phyloP scores from a whole-genome alignment of 2,329 filamentous ascomycete species.

The Trichoderma sp. region DNA sequence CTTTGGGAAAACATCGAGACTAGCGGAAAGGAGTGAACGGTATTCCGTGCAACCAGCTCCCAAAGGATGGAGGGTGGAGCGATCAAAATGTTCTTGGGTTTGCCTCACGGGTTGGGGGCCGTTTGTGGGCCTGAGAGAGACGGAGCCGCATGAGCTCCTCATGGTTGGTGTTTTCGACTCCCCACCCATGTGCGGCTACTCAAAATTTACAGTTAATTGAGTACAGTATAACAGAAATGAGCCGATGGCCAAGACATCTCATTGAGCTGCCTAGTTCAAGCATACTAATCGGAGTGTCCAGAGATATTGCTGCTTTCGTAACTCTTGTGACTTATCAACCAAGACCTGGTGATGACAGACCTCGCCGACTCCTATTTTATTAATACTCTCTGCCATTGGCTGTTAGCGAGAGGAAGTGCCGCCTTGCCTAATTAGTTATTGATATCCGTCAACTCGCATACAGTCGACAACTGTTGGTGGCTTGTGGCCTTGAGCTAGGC shows the following conservation, averaged over 20 bases:
- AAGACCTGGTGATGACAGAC: background rate
- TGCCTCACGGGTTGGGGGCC: slow-evolving; percentile 9
- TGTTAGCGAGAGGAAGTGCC: background rate
- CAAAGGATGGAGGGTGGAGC: slow-evolving; percentile 5
- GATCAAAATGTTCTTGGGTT: background rate
- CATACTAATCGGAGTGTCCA: too few species aligned
- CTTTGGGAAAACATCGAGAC: background rate
- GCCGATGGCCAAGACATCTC: background rate
- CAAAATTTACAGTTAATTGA: background rate
- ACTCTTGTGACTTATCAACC: background rate
- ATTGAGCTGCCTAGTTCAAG: background rate
- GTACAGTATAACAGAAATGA: background rate
- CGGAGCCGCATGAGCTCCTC: slow-evolving; percentile 9
- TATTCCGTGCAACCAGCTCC: background rate
- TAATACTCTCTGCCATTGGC: background rate
- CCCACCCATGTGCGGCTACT: background rate
- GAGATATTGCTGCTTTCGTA: background rate
- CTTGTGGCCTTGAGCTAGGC: background rate
- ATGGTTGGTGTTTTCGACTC: background rate
- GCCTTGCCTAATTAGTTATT: slow-evolving; percentile 12
- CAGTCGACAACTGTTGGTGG: background rate
- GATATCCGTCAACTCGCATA: background rate
- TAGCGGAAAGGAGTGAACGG: slow-evolving; percentile 7
- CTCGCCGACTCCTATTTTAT: slow-evolving; percentile 1
- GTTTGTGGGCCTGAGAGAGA: background rate